Base-by-base conservation (phyloP, 352 stramenopile genomes). In the Pelagophyceae sp. region DNA sequence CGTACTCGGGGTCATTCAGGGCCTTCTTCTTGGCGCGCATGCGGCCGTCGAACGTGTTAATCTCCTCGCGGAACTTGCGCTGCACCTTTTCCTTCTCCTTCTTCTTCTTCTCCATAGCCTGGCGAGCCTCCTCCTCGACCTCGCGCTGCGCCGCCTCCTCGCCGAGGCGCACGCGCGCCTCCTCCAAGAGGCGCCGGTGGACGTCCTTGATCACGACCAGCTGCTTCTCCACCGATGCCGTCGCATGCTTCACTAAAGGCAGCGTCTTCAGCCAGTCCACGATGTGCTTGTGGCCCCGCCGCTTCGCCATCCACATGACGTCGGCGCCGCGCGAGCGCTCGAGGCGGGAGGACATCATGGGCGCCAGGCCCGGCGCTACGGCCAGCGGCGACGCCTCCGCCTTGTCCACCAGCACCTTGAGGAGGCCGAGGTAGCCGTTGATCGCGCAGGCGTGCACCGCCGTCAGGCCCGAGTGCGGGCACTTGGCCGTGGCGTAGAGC, bases 31-130 rank as follows among this genome's bases (percentile, higher is more conserved):
- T 80, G 17, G 25, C 32, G 17, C 84, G 78, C 33, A 96, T 87
- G 35, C 84, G 86, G 64, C 87, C 88, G 77, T 96, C 91, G 79
- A 96, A 97, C 45, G 83, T 82, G n/a, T 89, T 63, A 67, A 96
- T 94, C 70, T 93, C 91, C 50, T 92, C 88, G 65, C 95, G 88
- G 0, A 91, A 95, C 81, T 96, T 84, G 25, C 76, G 76, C 70
- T 80, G 76, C 38, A 70, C 65, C 70, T 80, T 80, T 50, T 80
- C 76, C 58, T 78, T 78, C 45, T 80, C 76, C 76, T 80, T 80
- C 37, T 70, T 35, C 40, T 77, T 80, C 27, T 76, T 65, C 70
- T 80, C 76, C 37, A 72, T 70, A 25, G 67, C 70, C 31, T 45
- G 38, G 69, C 37, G 38, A 15, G 29, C 38, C 32, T 32, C 54